Conservation (phyloP, 2,329 filamentous ascomycete species). For the Alternaria ventricosa region DNA sequence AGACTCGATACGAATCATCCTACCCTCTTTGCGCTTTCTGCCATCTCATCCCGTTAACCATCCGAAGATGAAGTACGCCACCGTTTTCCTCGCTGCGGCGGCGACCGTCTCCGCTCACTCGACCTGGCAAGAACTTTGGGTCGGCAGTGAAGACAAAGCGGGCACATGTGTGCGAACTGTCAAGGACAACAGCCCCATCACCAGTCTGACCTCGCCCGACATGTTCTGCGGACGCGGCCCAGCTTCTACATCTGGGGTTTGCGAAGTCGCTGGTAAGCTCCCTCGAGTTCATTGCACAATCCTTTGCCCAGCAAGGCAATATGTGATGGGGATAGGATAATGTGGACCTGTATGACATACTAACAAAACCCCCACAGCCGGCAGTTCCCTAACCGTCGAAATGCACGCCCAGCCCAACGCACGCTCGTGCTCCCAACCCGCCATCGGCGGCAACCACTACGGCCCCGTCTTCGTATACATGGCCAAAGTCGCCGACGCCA, state of each 20-base stretch:
- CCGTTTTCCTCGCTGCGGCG: slow-evolving; percentile 42
- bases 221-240: slow-evolving; percentile 48
- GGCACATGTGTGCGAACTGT: slow-evolving; percentile 40
- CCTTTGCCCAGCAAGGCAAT: too few species aligned
- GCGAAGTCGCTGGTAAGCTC: slow-evolving; percentile 43
- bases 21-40: neutral
- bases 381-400: slow-evolving; percentile 43
- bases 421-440: slow-evolving; percentile 39
- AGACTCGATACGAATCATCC: neutral
- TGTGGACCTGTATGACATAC: neutral
- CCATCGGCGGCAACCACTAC: slow-evolving; percentile 49
- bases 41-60: neutral
- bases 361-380: slow-evolving; percentile 33
- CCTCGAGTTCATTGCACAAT: too few species aligned
- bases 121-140: slow-evolving; percentile 49
- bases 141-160: slow-evolving; percentile 41
- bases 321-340: too few species aligned
- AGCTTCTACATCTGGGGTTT: slow-evolving; percentile 31
- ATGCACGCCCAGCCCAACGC: slow-evolving; percentile 47
- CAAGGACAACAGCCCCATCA: slow-evolving; percentile 46
- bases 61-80: slow-evolving; percentile 37
- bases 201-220: slow-evolving; percentile 35
- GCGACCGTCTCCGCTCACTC: slow-evolving; percentile 47
- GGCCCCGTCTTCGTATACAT: slow-evolving; percentile 48
- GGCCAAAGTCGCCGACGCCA: slow-evolving; percentile 48